These are phyloP conservation scores for Chamaecrista fasciculata DNA, from an alignment of 306 rosid species.

Conservation along the genomic window DNA sequence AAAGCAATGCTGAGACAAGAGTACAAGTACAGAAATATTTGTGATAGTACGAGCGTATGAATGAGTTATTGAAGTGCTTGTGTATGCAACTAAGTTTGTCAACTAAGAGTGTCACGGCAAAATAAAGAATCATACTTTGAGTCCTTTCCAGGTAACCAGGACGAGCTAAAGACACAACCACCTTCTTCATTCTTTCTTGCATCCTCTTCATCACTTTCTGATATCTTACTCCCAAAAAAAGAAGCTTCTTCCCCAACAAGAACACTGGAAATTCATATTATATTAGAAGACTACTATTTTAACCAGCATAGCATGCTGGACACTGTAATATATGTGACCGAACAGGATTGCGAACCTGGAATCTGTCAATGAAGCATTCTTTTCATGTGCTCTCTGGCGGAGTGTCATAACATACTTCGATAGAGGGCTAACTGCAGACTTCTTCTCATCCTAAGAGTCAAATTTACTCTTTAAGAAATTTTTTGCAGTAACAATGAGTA, in stretches of 20 bases:
- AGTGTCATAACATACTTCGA: constrained; percentile 51
- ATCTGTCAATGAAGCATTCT: constrained; percentile 55
- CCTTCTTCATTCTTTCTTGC: constrained; percentile 50
- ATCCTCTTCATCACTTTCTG: constrained; percentile 65
- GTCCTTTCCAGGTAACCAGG: constrained; percentile 87
- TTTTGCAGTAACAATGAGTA: not conserved
- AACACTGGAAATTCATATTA: constrained; percentile 51
- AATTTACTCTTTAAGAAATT: constrained; percentile 9
- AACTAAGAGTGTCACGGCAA: not conserved
- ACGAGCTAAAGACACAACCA: constrained; percentile 60
- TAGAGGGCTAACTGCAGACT: constrained; percentile 57
- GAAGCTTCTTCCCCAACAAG: constrained; percentile 72
- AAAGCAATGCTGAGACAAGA: constrained; percentile 8
- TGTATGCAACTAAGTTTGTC: constrained; percentile 16
- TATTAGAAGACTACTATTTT: constrained; percentile 38
- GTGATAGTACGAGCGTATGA: constrained; percentile 11
- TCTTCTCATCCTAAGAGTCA: constrained; percentile 64
- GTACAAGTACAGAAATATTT: constrained; percentile 10
- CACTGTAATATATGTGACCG: constrained; percentile 9
- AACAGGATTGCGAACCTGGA: constrained; percentile 54
- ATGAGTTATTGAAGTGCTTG: not conserved
- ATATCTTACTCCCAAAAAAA: constrained; percentile 49
- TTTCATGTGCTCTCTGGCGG: constrained; percentile 66
- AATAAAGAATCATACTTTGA: constrained; percentile 48
- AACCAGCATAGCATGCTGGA: constrained; percentile 16